These are phyloP conservation scores for Citrus australasica DNA, from an alignment of 345 rosid species.

Conservation along the genomic window DNA sequence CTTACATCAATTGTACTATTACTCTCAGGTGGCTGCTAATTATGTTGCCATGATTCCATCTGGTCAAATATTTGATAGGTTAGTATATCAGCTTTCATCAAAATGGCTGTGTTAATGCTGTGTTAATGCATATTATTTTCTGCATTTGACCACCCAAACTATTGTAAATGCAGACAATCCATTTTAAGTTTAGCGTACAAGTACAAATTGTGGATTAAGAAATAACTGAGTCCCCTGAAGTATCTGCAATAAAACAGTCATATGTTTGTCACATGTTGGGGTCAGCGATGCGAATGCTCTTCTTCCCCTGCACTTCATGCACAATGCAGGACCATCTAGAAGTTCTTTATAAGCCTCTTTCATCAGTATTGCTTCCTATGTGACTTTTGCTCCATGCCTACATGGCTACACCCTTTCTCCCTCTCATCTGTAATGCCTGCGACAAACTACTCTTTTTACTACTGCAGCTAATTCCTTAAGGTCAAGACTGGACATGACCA, in stretches of 20 bases:
- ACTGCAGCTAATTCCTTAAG: not conserved
- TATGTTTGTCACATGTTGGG: not conserved
- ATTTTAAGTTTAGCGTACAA: not conserved
- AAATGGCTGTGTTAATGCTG: not conserved
- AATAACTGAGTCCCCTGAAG: not conserved
- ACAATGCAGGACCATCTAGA: not conserved
- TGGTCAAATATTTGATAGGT: slow-evolving; percentile 94
- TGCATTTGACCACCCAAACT: not conserved
- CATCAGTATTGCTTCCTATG: not conserved
- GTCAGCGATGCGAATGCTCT: not conserved
- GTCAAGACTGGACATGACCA: not conserved
- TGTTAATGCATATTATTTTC: not conserved
- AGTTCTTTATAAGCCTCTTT: not conserved
- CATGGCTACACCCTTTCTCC: not conserved
- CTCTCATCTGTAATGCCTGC: not conserved
- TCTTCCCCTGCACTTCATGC: not conserved
- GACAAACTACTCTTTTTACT: not conserved
- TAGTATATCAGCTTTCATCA: not conserved
- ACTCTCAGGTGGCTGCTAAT: slow-evolving; percentile 81
- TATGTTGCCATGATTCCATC: slow-evolving; percentile 97
- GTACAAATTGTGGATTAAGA: no score
- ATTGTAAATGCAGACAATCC: not conserved
- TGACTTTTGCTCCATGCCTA: not conserved
- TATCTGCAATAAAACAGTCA: not conserved
- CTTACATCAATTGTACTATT: not conserved